These are phyloP conservation scores for Dendrocalamus sinicus DNA, from an alignment of 176 grass and related monocot species.

Conservation along the genomic window DNA sequence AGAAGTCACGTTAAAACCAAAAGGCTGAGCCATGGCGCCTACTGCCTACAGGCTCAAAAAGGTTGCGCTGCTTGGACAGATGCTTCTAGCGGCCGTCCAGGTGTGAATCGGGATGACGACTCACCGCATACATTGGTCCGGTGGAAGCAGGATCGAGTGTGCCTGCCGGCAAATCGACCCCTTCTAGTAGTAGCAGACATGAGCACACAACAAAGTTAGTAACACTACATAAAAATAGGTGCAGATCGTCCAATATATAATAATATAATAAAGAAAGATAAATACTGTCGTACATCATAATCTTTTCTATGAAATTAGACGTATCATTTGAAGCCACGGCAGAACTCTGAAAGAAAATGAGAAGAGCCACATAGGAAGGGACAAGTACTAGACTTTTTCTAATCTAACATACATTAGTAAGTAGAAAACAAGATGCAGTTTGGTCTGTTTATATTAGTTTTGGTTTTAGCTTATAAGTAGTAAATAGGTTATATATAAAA, in stretches of 20 bases:
- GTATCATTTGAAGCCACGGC: not conserved
- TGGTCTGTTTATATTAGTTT: no score
- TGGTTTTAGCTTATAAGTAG: no score
- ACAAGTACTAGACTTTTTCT: not conserved
- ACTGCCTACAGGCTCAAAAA: not conserved
- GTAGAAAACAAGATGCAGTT: not conserved
- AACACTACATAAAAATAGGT: no score
- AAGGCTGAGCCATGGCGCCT: not conserved
- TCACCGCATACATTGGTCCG: slow-evolving; percentile 2
- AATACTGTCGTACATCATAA: not conserved
- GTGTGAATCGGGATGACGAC: slow-evolving; percentile 15
- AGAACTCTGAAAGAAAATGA: not conserved
- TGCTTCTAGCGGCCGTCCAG: slow-evolving; percentile 55
- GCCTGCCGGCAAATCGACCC: slow-evolving; percentile 29
- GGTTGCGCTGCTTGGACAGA: slow-evolving; percentile 26
- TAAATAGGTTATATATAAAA: no score
- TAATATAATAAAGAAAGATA: not conserved
- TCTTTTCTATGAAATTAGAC: not conserved
- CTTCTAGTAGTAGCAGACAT: no score
- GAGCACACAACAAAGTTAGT: no score
- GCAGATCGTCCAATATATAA: not conserved
- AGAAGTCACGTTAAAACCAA: no score
- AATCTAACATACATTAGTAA: not conserved
- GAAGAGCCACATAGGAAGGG: not conserved
- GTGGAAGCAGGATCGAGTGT: slow-evolving; percentile 24